A percentile compares a stretch with the other conserved stretches of the same genome.
Evolutionary conservation across 1,284 basidiomycete genomes (phyloP).

Genomic region (Apiotrichum domesticum): DNA sequence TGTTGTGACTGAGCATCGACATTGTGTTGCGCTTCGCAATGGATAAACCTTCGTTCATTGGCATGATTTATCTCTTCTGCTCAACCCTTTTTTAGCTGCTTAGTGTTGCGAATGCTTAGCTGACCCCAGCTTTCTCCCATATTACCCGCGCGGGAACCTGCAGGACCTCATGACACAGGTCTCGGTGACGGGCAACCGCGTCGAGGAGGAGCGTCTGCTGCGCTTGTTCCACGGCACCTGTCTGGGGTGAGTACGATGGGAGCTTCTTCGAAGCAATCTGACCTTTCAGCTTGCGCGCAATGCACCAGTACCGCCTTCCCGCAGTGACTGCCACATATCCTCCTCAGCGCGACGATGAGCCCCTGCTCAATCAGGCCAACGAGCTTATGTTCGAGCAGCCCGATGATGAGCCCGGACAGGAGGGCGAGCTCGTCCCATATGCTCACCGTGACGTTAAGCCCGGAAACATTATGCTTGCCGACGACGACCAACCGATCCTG

Average conservation of each 20-base stretch:
- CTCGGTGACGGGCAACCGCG: conserved; percentile 72
- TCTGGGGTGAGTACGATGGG: conserved; percentile 54
- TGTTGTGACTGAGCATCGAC: no score
- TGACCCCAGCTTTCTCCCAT: conserved; percentile 31
- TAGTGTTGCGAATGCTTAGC: background rate
- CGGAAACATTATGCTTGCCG: conserved; percentile 92
- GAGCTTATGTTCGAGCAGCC: conserved; percentile 63
- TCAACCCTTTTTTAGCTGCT: no score
- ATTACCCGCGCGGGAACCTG: conserved; percentile 64
- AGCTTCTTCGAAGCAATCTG: background rate
- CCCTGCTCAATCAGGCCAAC: conserved; percentile 20
- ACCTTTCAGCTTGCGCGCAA: conserved; percentile 60
- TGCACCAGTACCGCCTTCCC: conserved; percentile 68
- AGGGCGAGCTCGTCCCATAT: conserved; percentile 65
- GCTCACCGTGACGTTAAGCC: conserved; percentile 97
- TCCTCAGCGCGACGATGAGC: conserved; percentile 28
- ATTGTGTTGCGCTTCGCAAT: no score
- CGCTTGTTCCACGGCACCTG: conserved; percentile 89
- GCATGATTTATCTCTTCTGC: no score
- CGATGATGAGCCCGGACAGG: conserved; percentile 53
- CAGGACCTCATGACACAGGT: conserved; percentile 91
- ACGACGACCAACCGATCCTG: conserved; percentile 83
- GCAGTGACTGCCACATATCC: conserved; percentile 36
- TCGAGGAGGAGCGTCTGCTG: conserved; percentile 82
- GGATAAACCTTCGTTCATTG: no score